These are phyloP conservation scores for Clarkia xantiana DNA, from an alignment of 345 rosid species.

Conservation along the genomic window DNA sequence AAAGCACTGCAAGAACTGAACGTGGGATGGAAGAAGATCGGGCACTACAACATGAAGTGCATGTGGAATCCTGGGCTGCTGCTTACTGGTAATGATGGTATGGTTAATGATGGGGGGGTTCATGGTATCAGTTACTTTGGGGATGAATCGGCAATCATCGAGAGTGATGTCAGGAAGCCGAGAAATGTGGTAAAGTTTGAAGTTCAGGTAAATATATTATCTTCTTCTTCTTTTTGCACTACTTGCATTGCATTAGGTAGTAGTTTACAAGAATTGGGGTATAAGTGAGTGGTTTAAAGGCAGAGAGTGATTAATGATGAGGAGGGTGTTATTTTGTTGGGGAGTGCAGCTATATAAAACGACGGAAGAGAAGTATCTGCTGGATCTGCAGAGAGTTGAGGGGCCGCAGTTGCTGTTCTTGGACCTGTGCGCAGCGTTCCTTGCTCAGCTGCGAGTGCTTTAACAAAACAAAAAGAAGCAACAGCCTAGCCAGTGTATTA, in stretches of 20 bases:
- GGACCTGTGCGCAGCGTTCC: constrained; percentile 95
- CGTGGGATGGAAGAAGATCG: constrained; percentile 96
- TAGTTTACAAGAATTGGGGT: too few relatives aligned
- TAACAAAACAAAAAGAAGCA: constrained; percentile 15
- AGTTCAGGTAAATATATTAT: constrained; percentile 70
- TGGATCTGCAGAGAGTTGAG: constrained; percentile 80
- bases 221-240: too few relatives aligned
- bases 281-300: too few relatives aligned
- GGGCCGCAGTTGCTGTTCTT: constrained; percentile 91
- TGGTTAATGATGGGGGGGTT: constrained; percentile 41
- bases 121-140: constrained; percentile 51
- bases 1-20: constrained; percentile 85
- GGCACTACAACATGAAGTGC: constrained; percentile 97
- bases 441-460: constrained; percentile 82
- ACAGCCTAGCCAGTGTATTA: not conserved
- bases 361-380: constrained; percentile 74
- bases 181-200: constrained; percentile 80
- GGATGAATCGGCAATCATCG: constrained; percentile 51
- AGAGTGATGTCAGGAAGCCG: constrained; percentile 37
- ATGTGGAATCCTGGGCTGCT: constrained; percentile 59
- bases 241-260: too few relatives aligned
- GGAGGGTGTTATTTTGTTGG: too few relatives aligned
- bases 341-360: constrained; percentile 93
- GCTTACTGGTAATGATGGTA: constrained; percentile 44
- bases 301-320: too few relatives aligned